Base-by-base conservation (phyloP, 257 asterid genomes). In the Parsonsia alboflavescens region DNA sequence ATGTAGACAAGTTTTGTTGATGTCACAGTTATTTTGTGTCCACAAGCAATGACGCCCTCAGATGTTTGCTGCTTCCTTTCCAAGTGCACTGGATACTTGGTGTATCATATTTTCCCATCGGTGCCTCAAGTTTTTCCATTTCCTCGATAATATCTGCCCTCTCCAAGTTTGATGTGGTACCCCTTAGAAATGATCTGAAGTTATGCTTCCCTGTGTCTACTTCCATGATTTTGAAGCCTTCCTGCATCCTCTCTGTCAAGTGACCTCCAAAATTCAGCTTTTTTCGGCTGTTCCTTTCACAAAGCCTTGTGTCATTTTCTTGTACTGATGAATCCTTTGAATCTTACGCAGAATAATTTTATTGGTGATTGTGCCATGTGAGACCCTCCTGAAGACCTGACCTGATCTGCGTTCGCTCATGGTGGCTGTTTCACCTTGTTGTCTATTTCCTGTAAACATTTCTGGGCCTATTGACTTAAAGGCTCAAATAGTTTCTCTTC, bases 391-490 rank as follows among this genome's bases (percentile, higher is more conserved):
- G 77, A 63, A 49, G 72, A 48, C 50, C 65, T 49, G 72, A 48
- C 50, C 65, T 49, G 72, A 33, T 22, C 65, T 36, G 26, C 49
- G 12, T 26, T 57, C 61, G 46, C 42, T 48, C 54, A 2, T 74
- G 65, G 77, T 46, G 24, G 71, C 63, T 36, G 28, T 76, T 75
- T 74, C 73, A 48, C 49, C 72, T 42, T 64, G 71, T 54, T 65
- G 65, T 0, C 76, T 10, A 28, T 28, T 2, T 65, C 28, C 30
- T 64, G 50, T 65, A 39, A 64, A 65, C 16, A 7, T 65, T 39
- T 65, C 69, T 19, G 70, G 45, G 70, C 16, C 13, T 7, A 16
- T 64, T 16, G 26, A 6, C 26, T 33, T 28, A 7, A n/a, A 36
- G 70, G 70, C 50, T 39, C 26, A 30, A 65, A 39, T n/a, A 39